Evolutionary conservation across 768 basidiomycete genomes (phyloP), one percentile per base, ranked within the genome.

Genomic region (Psilocybe tampanensis): DNA sequence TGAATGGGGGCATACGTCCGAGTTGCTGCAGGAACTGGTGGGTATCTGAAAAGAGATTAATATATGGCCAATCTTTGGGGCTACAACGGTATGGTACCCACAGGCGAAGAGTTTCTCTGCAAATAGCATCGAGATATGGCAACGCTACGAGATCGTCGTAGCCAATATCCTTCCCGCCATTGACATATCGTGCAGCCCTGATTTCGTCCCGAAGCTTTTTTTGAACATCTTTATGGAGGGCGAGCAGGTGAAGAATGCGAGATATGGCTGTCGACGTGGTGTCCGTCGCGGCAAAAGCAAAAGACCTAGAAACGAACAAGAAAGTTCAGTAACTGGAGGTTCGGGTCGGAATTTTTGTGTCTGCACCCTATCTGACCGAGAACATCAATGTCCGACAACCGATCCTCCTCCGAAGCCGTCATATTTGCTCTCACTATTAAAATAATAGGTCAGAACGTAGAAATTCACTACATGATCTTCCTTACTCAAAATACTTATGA

Each of bases 401-500:
- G 66, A 41, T 75, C 75, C 24, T 67, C 69, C 19, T 66, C 65
- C 4, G 67, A 52, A 2, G 72, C 72, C 12, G 56, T 47, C 66
- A 69, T 69, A 54, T 78, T 78, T 11, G 67, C 73, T 49, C 55
- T 67, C 68, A 78, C 75, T 78, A 44, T 26, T 21, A 33, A 5
- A 32, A 12, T 9, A 29, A 29, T 29, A 9, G 13, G 24, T 47
- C n/a, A 52, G 34, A 8, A n/a, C 23, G 11, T 7, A 34, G 29
- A 9, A 15, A 24, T 21, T 47, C 4, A 29, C 15, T 4, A 34
- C 34, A 52, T 15, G 42, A 24, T 39, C 13, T 8, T 24, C 1
- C 77, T 34, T 60, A 82, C 82, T 64, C 11, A 82, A 65, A 24
- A 80, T 69, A 52, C 76, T 81, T 60, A 82, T 75, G 18, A 82